Evolutionary conservation across 1,284 basidiomycete species (phyloP).

Genomic region (Moesziomyces aphidis): DNA sequence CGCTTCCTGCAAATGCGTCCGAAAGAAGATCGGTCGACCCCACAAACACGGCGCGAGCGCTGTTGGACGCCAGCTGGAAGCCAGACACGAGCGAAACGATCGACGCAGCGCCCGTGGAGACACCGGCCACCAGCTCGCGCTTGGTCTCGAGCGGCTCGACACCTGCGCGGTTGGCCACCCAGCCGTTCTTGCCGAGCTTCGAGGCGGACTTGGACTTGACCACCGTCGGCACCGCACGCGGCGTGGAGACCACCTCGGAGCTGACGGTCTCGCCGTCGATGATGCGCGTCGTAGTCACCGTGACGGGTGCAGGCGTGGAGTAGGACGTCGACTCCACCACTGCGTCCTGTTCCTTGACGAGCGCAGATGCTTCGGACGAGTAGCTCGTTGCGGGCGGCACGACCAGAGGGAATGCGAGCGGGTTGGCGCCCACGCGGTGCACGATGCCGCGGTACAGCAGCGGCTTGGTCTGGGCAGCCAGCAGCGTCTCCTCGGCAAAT

Average conservation of each 20-base stretch:
- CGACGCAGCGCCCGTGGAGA: constrained; percentile 16
- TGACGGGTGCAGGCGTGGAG: constrained; percentile 31
- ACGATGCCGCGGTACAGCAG: constrained; percentile 81
- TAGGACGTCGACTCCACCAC: constrained; percentile 26
- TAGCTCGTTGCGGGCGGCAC: constrained; percentile 75
- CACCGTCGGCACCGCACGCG: constrained; percentile 34
- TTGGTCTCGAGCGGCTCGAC: constrained; percentile 45
- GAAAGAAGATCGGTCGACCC: constrained; percentile 84
- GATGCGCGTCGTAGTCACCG: constrained; percentile 37
- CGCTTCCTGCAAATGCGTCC: constrained; percentile 52
- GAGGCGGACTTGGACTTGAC: constrained; percentile 18
- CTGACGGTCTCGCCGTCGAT: constrained; percentile 32
- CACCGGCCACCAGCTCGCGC: constrained; percentile 44
- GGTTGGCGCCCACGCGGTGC: constrained; percentile 80
- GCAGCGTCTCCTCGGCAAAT: constrained; percentile 68
- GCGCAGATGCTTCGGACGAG: constrained; percentile 76
- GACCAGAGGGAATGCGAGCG: constrained; percentile 84
- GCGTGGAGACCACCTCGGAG: constrained; percentile 32
- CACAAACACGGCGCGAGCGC: constrained; percentile 80
- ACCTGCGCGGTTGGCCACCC: constrained; percentile 35
- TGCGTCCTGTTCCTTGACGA: constrained; percentile 22
- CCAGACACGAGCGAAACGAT: constrained; percentile 79
- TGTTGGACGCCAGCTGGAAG: constrained; percentile 83
- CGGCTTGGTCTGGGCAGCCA: constrained; percentile 70
- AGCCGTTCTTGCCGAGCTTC: constrained; percentile 40